Evolutionary conservation across 23 red algal species (phyloP).

Genomic region (Cyanidioschyzon merolae): DNA sequence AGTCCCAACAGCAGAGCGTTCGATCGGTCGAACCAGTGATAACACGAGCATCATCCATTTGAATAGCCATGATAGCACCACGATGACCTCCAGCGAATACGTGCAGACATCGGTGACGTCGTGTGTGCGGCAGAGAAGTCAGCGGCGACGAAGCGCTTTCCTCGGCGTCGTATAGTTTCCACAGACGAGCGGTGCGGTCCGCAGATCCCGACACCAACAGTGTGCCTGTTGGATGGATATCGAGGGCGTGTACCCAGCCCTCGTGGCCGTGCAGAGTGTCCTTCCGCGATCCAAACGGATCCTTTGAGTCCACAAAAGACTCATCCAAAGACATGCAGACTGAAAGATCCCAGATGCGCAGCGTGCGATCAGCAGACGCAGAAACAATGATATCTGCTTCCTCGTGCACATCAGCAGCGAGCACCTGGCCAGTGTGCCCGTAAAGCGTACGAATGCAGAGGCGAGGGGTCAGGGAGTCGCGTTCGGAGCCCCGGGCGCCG

Average conservation of each 20-base stretch:
- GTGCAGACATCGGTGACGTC: not conserved
- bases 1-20: conserved; percentile 39
- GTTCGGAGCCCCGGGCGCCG: not conserved
- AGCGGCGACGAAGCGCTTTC: conserved; percentile 13
- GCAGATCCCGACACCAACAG: conserved; percentile 53
- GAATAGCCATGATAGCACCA: conserved; percentile 41
- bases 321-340: conserved; percentile 10
- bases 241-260: conserved; percentile 71
- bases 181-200: conserved; percentile 56
- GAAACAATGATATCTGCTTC: conserved; percentile 41
- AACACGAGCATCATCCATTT: conserved; percentile 48
- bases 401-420: conserved; percentile 40
- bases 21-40: conserved; percentile 50
- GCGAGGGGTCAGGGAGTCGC: not conserved
- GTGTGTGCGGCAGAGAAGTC: not conserved
- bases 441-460: conserved; percentile 36
- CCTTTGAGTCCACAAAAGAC: not conserved
- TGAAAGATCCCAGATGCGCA: conserved; percentile 62
- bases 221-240: conserved; percentile 32
- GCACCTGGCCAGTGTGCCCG: conserved; percentile 58
- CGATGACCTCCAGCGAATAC: not conserved
- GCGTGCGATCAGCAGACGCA: conserved; percentile 55
- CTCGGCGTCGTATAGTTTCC: conserved; percentile 50
- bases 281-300: conserved; percentile 15
- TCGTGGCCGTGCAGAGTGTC: conserved; percentile 73